Evolutionary conservation across 805 yeast genomes (phyloP).

Genomic region (Isabelozyma pseudorhagii): DNA sequence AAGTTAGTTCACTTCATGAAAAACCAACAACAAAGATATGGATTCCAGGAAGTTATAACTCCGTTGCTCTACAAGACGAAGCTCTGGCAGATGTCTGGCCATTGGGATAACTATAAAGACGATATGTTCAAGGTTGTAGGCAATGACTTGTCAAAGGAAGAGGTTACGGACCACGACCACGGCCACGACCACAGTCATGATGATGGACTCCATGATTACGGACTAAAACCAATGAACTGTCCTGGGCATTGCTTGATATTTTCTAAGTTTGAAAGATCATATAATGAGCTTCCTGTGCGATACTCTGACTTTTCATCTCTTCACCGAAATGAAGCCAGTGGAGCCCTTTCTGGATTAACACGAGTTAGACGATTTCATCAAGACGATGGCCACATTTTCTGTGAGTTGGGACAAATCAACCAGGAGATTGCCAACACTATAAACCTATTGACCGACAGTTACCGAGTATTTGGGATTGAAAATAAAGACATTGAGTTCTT

Average conservation of each 20-base stretch:
- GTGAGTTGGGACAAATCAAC: slow-evolving; percentile 72
- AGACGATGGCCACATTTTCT: slow-evolving; percentile 97
- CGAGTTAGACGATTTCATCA: slow-evolving; percentile 95
- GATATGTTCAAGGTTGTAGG: slow-evolving; percentile 92
- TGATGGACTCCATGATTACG: slow-evolving; percentile 46
- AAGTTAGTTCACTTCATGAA: slow-evolving; percentile 80
- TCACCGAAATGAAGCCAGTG: slow-evolving; percentile 93
- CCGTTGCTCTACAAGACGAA: slow-evolving; percentile 82
- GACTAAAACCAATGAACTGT: slow-evolving; percentile 93
- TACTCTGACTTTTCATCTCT: slow-evolving; percentile 86
- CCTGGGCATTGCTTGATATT: slow-evolving; percentile 92
- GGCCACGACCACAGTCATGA: slow-evolving; percentile 4
- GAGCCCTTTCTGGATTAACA: slow-evolving; percentile 89
- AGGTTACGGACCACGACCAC: slow-evolving; percentile 7
- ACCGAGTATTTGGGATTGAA: slow-evolving; percentile 60
- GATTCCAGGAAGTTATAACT: slow-evolving; percentile 88
- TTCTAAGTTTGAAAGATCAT: slow-evolving; percentile 70
- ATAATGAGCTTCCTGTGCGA: slow-evolving; percentile 82
- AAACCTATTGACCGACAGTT: slow-evolving; percentile 70
- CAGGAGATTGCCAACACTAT: slow-evolving; percentile 71
- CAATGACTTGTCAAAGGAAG: slow-evolving; percentile 35
- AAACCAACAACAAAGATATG: slow-evolving; percentile 72
- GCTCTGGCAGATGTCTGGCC: slow-evolving; percentile 90
- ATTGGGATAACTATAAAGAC: slow-evolving; percentile 91
- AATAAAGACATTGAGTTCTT: slow-evolving; percentile 52